Evolutionary conservation across 805 yeast species (phyloP).

Genomic region (Lipomyces yamanashiensis): DNA sequence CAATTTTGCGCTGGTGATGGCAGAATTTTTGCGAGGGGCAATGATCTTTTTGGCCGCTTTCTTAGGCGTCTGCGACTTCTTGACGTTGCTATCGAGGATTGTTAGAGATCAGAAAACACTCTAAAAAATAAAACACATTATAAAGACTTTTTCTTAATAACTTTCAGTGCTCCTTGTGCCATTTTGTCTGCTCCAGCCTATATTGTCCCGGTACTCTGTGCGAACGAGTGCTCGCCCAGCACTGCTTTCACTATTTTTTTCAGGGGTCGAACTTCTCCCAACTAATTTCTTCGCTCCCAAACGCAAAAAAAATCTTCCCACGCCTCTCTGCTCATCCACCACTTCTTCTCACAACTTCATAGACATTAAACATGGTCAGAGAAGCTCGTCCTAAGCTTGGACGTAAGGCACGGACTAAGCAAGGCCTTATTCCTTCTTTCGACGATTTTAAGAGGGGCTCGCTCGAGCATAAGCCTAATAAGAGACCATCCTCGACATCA

Average conservation of each 20-base stretch:
- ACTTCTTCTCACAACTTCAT: not conserved
- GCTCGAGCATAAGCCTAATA: slow-evolving; percentile 48
- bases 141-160: slow-evolving; percentile 34
- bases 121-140: not conserved
- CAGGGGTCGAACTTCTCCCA: slow-evolving; percentile 4
- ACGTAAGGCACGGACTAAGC: slow-evolving; percentile 89
- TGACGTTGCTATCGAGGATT: slow-evolving; percentile 11
- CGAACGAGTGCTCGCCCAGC: not conserved
- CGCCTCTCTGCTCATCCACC: not conserved
- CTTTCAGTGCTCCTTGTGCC: slow-evolving; percentile 48
- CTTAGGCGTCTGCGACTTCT: slow-evolving; percentile 43
- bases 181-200: slow-evolving; percentile 34
- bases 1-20: slow-evolving; percentile 55
- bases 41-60: slow-evolving; percentile 75
- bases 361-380: slow-evolving; percentile 12
- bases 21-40: slow-evolving; percentile 66
- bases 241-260: slow-evolving; percentile 7
- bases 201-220: not conserved
- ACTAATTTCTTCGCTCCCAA: not conserved
- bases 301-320: slow-evolving; percentile 4
- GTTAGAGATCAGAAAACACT: not conserved
- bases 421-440: slow-evolving; percentile 85
- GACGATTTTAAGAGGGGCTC: slow-evolving; percentile 72
- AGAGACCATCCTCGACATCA: not conserved
- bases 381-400: slow-evolving; percentile 61